Conservation (phyloP, 2,329 filamentous ascomycete species). For the Nigrograna mackinnonii region DNA sequence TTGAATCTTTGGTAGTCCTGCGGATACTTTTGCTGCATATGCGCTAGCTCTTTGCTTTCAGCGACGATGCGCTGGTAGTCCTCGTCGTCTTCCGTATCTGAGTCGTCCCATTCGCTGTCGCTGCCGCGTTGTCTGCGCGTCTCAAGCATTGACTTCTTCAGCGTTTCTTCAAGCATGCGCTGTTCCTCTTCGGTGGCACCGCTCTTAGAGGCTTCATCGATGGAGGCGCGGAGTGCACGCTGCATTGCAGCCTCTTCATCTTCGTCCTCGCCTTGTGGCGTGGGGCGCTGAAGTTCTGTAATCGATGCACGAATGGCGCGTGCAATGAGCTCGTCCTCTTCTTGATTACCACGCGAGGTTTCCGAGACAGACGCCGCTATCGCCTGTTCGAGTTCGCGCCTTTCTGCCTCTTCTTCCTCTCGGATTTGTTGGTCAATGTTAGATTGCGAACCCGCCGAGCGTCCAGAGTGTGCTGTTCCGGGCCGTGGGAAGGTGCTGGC, state of each 20-base stretch:
- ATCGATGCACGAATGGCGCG: conserved; percentile 75
- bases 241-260: conserved; percentile 52
- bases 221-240: conserved; percentile 55
- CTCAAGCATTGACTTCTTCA: conserved; percentile 50
- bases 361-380: conserved; percentile 67
- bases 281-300: conserved; percentile 54
- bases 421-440: conserved; percentile 19
- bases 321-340: conserved; percentile 74
- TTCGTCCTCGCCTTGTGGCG: conserved; percentile 33
- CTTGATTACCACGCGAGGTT: conserved; percentile 69
- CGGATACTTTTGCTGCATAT: conserved; percentile 24
- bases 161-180: conserved; percentile 47
- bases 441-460: conserved; percentile 11
- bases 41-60: conserved; percentile 33
- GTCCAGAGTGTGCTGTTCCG: conserved; percentile 5
- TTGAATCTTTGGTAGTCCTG: conserved; percentile 17
- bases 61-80: conserved; percentile 40
- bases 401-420: conserved; percentile 45
- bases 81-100: conserved; percentile 37
- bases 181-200: conserved; percentile 39
- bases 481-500: conserved; percentile 26
- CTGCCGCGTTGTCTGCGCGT: conserved; percentile 17
- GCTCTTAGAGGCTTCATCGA: conserved; percentile 46
- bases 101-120: conserved; percentile 28
- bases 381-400: conserved; percentile 70